Conservation (phyloP, 2,329 filamentous ascomycete genomes). For the Bipolaris oryzae region DNA sequence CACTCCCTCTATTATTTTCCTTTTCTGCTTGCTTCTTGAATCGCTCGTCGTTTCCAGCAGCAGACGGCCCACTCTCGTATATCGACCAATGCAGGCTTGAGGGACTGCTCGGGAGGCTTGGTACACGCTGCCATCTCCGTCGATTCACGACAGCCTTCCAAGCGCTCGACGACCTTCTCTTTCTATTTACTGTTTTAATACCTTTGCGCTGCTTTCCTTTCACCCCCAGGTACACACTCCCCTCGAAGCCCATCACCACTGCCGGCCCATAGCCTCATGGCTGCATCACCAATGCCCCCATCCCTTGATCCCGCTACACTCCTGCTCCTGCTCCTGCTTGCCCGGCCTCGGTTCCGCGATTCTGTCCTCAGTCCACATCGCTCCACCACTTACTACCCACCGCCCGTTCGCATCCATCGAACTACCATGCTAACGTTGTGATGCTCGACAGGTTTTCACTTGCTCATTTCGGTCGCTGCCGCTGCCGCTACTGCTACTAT, state of each 20-base stretch:
- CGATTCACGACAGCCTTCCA: conserved; percentile 47
- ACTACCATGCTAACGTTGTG: conserved; percentile 26
- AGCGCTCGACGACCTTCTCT: conserved; percentile 38
- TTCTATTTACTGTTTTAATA: conserved; percentile 50
- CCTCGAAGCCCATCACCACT: conserved; percentile 21
- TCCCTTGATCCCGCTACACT: conserved; percentile 24
- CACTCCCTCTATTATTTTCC: conserved; percentile 45
- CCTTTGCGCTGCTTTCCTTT: conserved; percentile 30
- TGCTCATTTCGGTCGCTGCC: conserved; percentile 25
- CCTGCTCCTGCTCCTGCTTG: conserved; percentile 7
- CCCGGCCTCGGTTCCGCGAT: conserved; percentile 20
- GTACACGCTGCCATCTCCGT: conserved; percentile 50
- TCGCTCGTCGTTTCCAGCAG: conserved; percentile 31
- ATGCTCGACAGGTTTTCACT: conserved; percentile 20
- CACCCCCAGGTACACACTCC: conserved; percentile 36
- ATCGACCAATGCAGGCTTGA: conserved; percentile 49
- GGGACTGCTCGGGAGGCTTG: conserved; percentile 47
- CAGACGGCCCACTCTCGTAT: conserved; percentile 29
- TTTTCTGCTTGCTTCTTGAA: conserved; percentile 39
- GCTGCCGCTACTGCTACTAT: conserved; percentile 18
- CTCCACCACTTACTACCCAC: conserved; percentile 11
- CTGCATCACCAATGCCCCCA: conserved; percentile 11
- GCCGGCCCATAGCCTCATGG: conserved; percentile 19
- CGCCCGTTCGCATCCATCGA: conserved; percentile 4
- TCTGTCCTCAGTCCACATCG: conserved; percentile 15